Conservation (phyloP, 305 asterid species). For the Solanum hybrid region DNA sequence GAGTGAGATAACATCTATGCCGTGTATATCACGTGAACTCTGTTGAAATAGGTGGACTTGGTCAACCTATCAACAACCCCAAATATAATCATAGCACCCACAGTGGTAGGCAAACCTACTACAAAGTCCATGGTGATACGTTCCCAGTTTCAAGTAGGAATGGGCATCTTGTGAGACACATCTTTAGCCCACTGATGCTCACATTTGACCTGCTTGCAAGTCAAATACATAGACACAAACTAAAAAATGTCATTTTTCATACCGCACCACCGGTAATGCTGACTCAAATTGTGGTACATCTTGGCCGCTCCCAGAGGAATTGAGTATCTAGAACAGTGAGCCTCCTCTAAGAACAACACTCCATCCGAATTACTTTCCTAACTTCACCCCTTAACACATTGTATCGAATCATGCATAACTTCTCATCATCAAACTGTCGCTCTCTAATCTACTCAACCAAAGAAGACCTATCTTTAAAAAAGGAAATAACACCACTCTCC, state of each 20-base stretch:
- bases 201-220: background rate
- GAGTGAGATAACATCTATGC: background rate
- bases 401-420: background rate
- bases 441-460: background rate
- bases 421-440: background rate
- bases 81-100: background rate
- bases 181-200: background rate
- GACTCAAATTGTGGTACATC: background rate
- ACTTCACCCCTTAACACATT: background rate
- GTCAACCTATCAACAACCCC: background rate
- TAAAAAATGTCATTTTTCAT: background rate
- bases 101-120: background rate
- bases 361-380: background rate
- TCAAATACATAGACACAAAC: background rate
- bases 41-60: background rate
- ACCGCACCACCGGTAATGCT: background rate
- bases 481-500: background rate
- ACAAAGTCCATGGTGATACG: background rate
- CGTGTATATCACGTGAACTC: background rate
- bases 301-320: background rate
- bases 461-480: too few species aligned
- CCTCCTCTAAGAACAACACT: background rate
- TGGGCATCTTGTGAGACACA: background rate
- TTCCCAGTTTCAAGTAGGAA: background rate
- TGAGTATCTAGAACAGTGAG: background rate